Evolutionary conservation across 805 yeast species (phyloP), one percentile per base, ranked within the genome.

Genomic region (Candida succiphila): DNA sequence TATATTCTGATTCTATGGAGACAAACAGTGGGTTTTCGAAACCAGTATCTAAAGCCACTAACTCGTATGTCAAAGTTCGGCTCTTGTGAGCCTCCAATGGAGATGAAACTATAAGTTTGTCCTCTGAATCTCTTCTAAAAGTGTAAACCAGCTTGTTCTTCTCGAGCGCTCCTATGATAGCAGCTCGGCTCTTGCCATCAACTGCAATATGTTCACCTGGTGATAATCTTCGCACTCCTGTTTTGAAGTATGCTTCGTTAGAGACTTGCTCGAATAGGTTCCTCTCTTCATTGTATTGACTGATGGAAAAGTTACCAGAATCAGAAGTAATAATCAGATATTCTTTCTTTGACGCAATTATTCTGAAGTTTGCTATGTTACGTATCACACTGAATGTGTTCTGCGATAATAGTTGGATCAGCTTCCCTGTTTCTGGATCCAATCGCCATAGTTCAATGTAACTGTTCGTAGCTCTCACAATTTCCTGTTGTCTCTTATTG

Each of bases 11-110:
- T 48, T 89, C 97, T 7, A 92, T 56, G 0, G 88, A 68, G 0
- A 86, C 94, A 67, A 88, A 89, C 8, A 75, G 50, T 0, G 97
- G 97, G 47, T 86, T 87, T 15, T 81, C 92, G 51, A 67, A 79
- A 0, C 79, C 83, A 2, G 78, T 80, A 49, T 87, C 94, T 31
- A 89, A 49, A 0, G 81, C 79, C 14, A 70, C 55, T 2, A 77
- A 46, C 13, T 54, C 54, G 22, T 80, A 59, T 0, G 87, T 75
- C 7, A 86, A 48, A 1, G 57, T 44, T 22, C 63, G 56, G 5
- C 74, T 62, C 20, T 71, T 57, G 29, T 65, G 63, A 1, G 82
- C 77, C 41, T 84, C 94, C 31, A 87, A 53, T 0, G 96, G 95
- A 0, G 94, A 74, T 3, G 83, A 69, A 1, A 85, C 58, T 12